Conservation (phyloP, 306 rosid species). For the Sphenostylis stenocarpa region DNA sequence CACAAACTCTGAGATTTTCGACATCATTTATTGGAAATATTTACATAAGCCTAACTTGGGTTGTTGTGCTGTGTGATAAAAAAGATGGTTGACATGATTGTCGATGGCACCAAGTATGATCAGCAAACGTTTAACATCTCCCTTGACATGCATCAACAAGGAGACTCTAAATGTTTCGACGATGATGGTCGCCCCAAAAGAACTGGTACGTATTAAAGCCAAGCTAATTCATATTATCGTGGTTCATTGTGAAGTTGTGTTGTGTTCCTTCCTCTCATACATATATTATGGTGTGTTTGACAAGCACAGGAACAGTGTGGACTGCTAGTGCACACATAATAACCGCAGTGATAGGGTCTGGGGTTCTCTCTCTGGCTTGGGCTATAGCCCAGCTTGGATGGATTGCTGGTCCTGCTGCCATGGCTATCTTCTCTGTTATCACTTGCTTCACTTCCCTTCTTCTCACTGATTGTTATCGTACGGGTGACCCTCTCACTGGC, state of each 20-base stretch:
- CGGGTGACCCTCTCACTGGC: conserved; percentile 66
- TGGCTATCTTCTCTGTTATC: conserved; percentile 73
- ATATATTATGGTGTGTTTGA: neutral
- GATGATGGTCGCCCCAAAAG: conserved; percentile 90
- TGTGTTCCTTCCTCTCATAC: neutral
- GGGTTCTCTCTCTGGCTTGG: conserved; percentile 82
- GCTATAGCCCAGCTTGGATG: conserved; percentile 93
- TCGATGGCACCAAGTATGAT: conserved; percentile 25
- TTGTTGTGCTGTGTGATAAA: neutral
- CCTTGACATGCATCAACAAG: conserved; percentile 44
- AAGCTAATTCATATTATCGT: neutral
- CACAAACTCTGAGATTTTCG: neutral
- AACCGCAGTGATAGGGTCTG: conserved; percentile 89
- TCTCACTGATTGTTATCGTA: conserved; percentile 72
- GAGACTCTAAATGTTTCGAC: conserved; percentile 62
- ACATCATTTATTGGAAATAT: neutral
- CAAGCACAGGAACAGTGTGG: conserved; percentile 61
- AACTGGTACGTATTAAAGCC: conserved; percentile 49
- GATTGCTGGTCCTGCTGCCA: conserved; percentile 77
- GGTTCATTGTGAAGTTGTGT: neutral
- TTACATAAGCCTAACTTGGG: neutral
- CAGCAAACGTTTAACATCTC: conserved; percentile 56
- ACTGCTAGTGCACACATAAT: conserved; percentile 84
- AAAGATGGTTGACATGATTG: conserved; percentile 56
- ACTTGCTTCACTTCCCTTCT: conserved; percentile 81